These are phyloP conservation scores for Botrytis elliptica DNA, from an alignment of 2,329 filamentous ascomycete genomes.

Conservation along the genomic window DNA sequence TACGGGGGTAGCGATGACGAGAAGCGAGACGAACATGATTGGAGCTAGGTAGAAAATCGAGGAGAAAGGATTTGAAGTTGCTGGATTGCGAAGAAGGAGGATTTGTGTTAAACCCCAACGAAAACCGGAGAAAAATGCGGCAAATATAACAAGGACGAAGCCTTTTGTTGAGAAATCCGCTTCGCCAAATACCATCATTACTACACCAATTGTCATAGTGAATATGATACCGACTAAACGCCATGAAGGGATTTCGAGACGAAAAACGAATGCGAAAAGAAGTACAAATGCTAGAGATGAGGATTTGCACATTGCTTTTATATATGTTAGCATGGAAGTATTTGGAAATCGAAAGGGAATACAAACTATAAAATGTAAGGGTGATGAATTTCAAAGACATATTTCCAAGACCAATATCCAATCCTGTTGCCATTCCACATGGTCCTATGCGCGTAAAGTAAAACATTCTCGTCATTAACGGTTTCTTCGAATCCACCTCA, in stretches of 20 bases:
- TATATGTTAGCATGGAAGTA: slow-evolving; percentile 23
- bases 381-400: slow-evolving; percentile 95
- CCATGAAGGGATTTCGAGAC: slow-evolving; percentile 82
- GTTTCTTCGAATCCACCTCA: slow-evolving; percentile 39
- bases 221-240: slow-evolving; percentile 83
- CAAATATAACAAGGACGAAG: slow-evolving; percentile 88
- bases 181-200: slow-evolving; percentile 98
- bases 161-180: slow-evolving; percentile 83
- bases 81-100: slow-evolving; percentile 86
- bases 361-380: slow-evolving; percentile 88
- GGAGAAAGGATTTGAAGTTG: slow-evolving; percentile 93
- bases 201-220: slow-evolving; percentile 86
- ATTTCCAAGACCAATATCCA: slow-evolving; percentile 95
- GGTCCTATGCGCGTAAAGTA: slow-evolving; percentile 90
- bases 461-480: slow-evolving; percentile 84
- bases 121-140: slow-evolving; percentile 94
- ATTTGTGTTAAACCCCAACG: slow-evolving; percentile 99
- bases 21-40: slow-evolving; percentile 85
- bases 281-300: slow-evolving; percentile 94
- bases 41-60: slow-evolving; percentile 98
- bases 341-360: not conserved
- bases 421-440: slow-evolving; percentile 86
- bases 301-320: slow-evolving; percentile 91
- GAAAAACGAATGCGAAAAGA: slow-evolving; percentile 90
- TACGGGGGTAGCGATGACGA: slow-evolving; percentile 78